Conservation (phyloP, 2,329 filamentous ascomycete genomes). For the Botrytis porri region DNA sequence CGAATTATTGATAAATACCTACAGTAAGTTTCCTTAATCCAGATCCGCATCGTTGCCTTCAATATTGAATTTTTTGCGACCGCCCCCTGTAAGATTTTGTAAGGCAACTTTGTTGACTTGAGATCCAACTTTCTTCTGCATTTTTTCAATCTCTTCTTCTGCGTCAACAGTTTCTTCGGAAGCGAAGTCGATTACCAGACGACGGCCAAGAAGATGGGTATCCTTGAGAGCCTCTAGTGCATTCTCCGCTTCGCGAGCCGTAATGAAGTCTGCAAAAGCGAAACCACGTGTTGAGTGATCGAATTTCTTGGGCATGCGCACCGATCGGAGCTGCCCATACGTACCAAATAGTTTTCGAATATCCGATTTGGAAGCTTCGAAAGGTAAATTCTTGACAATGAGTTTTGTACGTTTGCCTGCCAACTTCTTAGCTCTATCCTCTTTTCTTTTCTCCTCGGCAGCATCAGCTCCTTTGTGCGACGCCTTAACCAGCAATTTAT, state of each 20-base stretch:
- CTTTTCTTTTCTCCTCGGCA: constrained; percentile 78
- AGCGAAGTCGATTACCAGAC: constrained; percentile 87
- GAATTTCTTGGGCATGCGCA: constrained; percentile 93
- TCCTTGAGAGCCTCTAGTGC: constrained; percentile 88
- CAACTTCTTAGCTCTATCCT: constrained; percentile 78
- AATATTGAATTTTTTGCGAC: constrained; percentile 86
- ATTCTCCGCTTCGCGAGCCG: constrained; percentile 81
- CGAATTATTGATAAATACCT: constrained; percentile 29
- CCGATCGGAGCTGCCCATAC: constrained; percentile 88
- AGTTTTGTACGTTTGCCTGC: constrained; percentile 82
- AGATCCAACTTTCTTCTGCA: constrained; percentile 91
- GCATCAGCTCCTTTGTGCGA: constrained; percentile 87
- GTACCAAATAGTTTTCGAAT: constrained; percentile 79
- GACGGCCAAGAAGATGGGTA: constrained; percentile 88
- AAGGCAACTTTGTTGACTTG: constrained; percentile 89
- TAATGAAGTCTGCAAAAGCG: constrained; percentile 95
- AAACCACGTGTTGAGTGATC: constrained; percentile 86
- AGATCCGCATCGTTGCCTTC: constrained; percentile 62
- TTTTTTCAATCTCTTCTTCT: constrained; percentile 93
- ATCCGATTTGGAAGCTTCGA: constrained; percentile 92
- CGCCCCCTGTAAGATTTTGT: constrained; percentile 79
- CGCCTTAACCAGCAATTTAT: constrained; percentile 79
- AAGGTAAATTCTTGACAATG: constrained; percentile 96
- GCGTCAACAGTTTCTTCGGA: constrained; percentile 85
- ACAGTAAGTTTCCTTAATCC: constrained; percentile 32